Percentiles rank a stretch among this genome's conserved stretches.
phyloP scores from a whole-genome alignment of 163 green algal species.

The Coccomyxa subellipsoidea region DNA sequence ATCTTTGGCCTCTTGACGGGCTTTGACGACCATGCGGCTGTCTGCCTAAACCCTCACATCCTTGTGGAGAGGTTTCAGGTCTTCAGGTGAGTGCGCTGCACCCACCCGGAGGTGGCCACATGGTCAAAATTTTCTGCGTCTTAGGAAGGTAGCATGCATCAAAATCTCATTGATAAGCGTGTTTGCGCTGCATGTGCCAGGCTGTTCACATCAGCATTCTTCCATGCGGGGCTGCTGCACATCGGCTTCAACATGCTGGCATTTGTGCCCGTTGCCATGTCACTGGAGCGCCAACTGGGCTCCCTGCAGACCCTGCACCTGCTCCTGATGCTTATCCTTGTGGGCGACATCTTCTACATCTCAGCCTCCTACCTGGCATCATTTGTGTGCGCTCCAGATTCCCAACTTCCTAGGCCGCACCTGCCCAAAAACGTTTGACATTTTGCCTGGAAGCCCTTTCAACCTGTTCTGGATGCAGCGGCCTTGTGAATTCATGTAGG shows the following conservation, averaged over 20 bases:
- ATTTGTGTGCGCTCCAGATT: not conserved
- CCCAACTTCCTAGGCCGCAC: not conserved
- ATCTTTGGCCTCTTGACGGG: not conserved
- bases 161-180: not conserved
- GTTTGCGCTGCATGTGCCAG: conserved; percentile 9
- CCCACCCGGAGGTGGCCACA: not conserved
- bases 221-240: conserved; percentile 70
- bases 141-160: not conserved
- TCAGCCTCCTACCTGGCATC: conserved; percentile 7
- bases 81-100: not conserved
- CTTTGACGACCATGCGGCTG: not conserved
- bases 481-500: not conserved
- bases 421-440: not conserved
- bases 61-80: not conserved
- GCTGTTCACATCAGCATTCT: conserved; percentile 41
- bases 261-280: conserved; percentile 60
- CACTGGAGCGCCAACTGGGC: conserved; percentile 53
- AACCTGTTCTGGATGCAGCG: no score
- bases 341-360: conserved; percentile 33
- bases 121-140: not conserved
- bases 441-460: no score
- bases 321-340: conserved; percentile 31
- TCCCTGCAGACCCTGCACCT: conserved; percentile 36
- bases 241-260: conserved; percentile 79
- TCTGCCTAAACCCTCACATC: not conserved